Evolutionary conservation across 805 yeast species (phyloP).

Genomic region (Metschnikowia peoriensis): DNA sequence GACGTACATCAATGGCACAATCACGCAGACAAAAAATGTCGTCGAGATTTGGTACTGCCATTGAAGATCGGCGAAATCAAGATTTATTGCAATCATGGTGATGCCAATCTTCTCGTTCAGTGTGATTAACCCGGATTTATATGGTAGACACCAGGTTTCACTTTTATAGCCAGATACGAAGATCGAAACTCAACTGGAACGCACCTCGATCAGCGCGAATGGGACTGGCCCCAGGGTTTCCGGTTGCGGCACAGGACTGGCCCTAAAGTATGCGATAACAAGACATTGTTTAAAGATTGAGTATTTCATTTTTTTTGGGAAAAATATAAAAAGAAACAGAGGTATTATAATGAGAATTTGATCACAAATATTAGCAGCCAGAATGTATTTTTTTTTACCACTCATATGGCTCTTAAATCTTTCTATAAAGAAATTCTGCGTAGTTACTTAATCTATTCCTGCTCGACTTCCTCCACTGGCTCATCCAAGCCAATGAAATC

Average conservation of each 20-base stretch:
- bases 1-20: slow-evolving; percentile 35
- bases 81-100: slow-evolving; percentile 42
- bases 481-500: slow-evolving; percentile 14
- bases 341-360: too few species aligned
- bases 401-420: not conserved
- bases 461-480: slow-evolving; percentile 2
- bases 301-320: not conserved
- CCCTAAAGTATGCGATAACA: not conserved
- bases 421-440: not conserved
- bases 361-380: too few species aligned
- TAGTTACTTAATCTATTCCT: not conserved
- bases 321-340: too few species aligned
- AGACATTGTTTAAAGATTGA: not conserved
- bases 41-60: slow-evolving; percentile 47
- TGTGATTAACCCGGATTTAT: not conserved
- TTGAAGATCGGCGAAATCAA: slow-evolving; percentile 37
- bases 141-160: not conserved
- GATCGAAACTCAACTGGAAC: not conserved
- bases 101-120: not conserved
- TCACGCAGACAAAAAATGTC: slow-evolving; percentile 40
- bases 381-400: not conserved
- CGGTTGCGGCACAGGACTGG: not conserved
- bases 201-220: slow-evolving; percentile 1
- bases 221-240: not conserved
- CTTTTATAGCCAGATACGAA: not conserved